Evolutionary conservation across 2,329 filamentous ascomycete species (phyloP).

Genomic region (Ascochyta fabae): DNA sequence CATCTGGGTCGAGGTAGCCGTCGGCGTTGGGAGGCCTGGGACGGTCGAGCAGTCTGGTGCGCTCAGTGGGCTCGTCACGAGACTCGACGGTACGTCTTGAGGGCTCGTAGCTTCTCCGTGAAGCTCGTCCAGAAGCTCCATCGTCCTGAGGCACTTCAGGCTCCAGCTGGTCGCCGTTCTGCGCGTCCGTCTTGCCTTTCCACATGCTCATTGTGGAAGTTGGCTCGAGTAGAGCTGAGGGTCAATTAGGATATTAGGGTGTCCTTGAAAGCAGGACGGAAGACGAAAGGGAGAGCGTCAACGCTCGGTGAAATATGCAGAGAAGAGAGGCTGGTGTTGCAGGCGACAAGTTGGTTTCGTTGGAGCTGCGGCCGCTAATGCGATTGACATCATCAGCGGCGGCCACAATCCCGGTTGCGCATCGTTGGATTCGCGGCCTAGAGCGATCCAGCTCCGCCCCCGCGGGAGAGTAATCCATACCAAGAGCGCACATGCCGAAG

Average conservation of each 20-base stretch:
- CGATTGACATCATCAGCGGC: slow-evolving; percentile 13
- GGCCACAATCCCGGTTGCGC: slow-evolving; percentile 16
- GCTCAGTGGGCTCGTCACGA: slow-evolving; percentile 63
- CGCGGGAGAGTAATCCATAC: not conserved
- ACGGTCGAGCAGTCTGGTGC: slow-evolving; percentile 69
- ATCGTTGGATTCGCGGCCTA: slow-evolving; percentile 18
- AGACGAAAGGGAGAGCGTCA: slow-evolving; percentile 6
- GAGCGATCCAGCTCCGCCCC: slow-evolving; percentile 7
- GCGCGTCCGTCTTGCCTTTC: slow-evolving; percentile 58
- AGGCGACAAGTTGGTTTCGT: slow-evolving; percentile 18
- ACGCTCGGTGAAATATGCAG: slow-evolving; percentile 1
- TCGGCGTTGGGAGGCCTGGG: slow-evolving; percentile 60
- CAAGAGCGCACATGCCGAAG: not conserved
- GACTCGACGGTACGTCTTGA: slow-evolving; percentile 49
- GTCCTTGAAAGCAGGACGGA: not conserved
- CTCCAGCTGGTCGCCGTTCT: slow-evolving; percentile 49
- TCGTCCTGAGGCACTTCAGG: slow-evolving; percentile 28
- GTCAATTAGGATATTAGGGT: slow-evolving; percentile 4
- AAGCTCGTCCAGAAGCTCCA: slow-evolving; percentile 31
- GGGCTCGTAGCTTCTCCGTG: slow-evolving; percentile 37
- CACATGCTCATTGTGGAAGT: slow-evolving; percentile 56
- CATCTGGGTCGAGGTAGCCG: slow-evolving; percentile 76
- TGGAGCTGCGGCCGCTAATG: slow-evolving; percentile 10
- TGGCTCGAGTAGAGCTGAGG: slow-evolving; percentile 20
- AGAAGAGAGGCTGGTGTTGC: slow-evolving; percentile 16